Evolutionary conservation across 352 stramenopile species (phyloP), one percentile per base, ranked within the genome.

Genomic region (Sclerospora graminicola): DNA sequence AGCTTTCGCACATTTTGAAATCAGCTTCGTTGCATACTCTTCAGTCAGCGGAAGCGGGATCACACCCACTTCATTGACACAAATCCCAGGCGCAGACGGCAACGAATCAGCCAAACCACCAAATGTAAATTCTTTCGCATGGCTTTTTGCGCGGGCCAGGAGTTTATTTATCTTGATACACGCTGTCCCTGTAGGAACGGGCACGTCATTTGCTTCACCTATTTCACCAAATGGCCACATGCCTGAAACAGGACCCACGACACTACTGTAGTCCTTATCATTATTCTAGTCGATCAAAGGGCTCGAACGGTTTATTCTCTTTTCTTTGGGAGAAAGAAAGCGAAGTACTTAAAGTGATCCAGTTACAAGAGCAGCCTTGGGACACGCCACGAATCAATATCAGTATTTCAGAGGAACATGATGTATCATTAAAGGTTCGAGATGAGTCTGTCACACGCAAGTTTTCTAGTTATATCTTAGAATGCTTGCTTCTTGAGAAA

Each of bases 401-500:
- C n/a, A n/a, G n/a, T n/a, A n/a, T n/a, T n/a, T n/a, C n/a, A n/a
- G n/a, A n/a, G n/a, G n/a, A n/a, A n/a, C n/a, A n/a, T n/a, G n/a
- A n/a, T n/a, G n/a, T n/a, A n/a, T n/a, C n/a, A n/a, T n/a, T n/a
- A n/a, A n/a, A n/a, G n/a, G n/a, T n/a, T n/a, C n/a, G n/a, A n/a
- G n/a, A n/a, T n/a, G n/a, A n/a, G n/a, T n/a, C n/a, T n/a, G n/a
- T n/a, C n/a, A n/a, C n/a, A n/a, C n/a, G n/a, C n/a, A n/a, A n/a
- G n/a, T n/a, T n/a, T n/a, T n/a, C 21, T 6, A 6, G 4, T 26
- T 26, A 3, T 26, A 7, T 26, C 6, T 58, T 20, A 69, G 24
- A 69, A 60, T 18, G 41, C 15, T 30, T 76, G 37, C 31, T 59
- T 60, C 31, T 63, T 58, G 16, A 90, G 69, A 63, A 89, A 87